Percentiles rank a stretch among this genome's conserved stretches.
Evolutionary conservation across 148 eudicot genomes (phyloP).

Genomic region (Diospyros kaki): DNA sequence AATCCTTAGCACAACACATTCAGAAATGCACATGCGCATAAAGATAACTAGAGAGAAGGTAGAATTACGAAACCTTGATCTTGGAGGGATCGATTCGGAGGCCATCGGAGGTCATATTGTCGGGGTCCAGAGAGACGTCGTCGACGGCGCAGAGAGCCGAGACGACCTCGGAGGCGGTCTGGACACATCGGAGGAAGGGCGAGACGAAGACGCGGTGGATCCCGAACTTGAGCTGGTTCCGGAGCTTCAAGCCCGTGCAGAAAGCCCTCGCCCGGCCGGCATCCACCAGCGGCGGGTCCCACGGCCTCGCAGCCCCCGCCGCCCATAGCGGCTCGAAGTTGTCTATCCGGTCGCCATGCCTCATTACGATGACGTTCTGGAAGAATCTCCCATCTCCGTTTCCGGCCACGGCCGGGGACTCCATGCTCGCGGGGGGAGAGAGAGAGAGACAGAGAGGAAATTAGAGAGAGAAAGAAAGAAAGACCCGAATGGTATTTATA

Average conservation of each 20-base stretch:
- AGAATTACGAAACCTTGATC: conserved; percentile 46
- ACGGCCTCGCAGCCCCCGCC: conserved; percentile 48
- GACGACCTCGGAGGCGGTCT: conserved; percentile 71
- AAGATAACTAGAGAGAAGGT: too few species aligned
- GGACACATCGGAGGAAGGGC: conserved; percentile 70
- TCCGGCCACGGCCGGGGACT: not conserved
- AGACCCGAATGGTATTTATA: too few species aligned
- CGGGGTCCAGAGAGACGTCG: conserved; percentile 11
- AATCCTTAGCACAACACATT: too few species aligned
- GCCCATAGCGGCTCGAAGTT: conserved; percentile 71
- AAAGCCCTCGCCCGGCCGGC: conserved; percentile 57
- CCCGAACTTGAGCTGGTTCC: conserved; percentile 43
- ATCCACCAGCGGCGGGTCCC: conserved; percentile 76
- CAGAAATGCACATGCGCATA: too few species aligned
- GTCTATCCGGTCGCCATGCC: conserved; percentile 90
- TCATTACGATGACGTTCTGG: conserved; percentile 79
- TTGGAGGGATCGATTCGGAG: conserved; percentile 47
- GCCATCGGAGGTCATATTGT: conserved; percentile 22
- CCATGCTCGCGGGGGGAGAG: not conserved
- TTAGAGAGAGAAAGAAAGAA: too few species aligned
- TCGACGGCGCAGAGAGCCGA: conserved; percentile 47
- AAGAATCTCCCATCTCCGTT: not conserved
- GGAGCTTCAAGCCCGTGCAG: conserved; percentile 40
- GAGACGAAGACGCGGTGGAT: conserved; percentile 79
- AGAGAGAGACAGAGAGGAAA: too few species aligned